Conservation (phyloP, 345 rosid genomes). For the Corchorus olitorius region DNA sequence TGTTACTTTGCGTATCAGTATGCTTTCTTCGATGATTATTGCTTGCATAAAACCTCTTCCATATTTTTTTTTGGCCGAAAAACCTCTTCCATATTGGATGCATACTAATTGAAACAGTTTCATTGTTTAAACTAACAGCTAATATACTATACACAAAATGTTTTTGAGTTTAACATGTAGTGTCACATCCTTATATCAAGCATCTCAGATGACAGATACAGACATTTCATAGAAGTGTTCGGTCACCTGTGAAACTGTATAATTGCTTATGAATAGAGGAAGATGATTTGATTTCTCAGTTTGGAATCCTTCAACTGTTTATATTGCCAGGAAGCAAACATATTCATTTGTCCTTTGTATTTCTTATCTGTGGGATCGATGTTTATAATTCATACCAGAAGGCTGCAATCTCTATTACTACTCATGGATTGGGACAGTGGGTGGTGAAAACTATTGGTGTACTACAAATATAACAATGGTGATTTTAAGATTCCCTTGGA, state of each 20-base stretch:
- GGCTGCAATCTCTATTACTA: neutral
- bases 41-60: neutral
- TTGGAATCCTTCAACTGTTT: neutral
- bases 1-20: neutral
- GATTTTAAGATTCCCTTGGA: no score
- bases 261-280: neutral
- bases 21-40: neutral
- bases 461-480: no score
- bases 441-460: neutral
- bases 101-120: no score
- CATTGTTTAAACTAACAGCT: no score
- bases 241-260: neutral
- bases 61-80: no score
- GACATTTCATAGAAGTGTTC: neutral
- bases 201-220: neutral
- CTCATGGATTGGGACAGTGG: neutral
- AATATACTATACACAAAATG: no score
- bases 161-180: no score
- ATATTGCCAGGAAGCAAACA: neutral
- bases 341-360: neutral
- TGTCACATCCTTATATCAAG: no score
- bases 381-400: neutral
- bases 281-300: neutral
- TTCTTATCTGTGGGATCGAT: neutral
- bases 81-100: no score